Base-by-base conservation (phyloP, 1,284 basidiomycete species). In the Rhodofomes roseus region DNA sequence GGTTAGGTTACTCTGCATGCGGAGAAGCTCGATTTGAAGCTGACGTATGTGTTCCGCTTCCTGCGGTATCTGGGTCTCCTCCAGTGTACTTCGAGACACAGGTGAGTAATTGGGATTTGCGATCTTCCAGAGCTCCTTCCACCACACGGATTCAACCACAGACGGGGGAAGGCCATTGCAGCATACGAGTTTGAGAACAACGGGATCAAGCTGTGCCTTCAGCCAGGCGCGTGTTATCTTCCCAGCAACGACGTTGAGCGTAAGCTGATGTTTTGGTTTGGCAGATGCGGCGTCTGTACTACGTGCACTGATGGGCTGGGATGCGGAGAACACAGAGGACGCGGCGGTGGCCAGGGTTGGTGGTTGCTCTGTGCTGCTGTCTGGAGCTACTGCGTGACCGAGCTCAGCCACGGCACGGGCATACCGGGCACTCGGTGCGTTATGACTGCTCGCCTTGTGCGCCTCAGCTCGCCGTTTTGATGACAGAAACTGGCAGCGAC, bases 61-160 rank as follows among this genome's bases (percentile, higher is more conserved):
- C 43, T 59, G 31, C 4, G 63, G 63, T 41, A 64, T 60, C n/a
- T 56, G 46, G 4, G 34, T 34, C 14, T 62, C 61, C 7, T 20
- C 25, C 12, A 62, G 54, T 4, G 40, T 60, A 7, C 54, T 54
- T 36, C 63, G 31, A 5, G 63, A 64, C 2, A 62, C 57, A 9
- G 61, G 57, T 51, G 60, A 59, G 25, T 60, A 63, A 31, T 23
- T 48, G 5, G 63, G 59, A 44, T 60, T 51, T 14, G 53, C 52
- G 12, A 61, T 59, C 36, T 37, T 43, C 9, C 62, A 53, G 22
- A 63, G 59, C 44, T 63, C 58, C 52, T 61, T 60, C 66, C 66
- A 68, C 43, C 65, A 62, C 11, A 57, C 34, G 4, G 64, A 63
- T 12, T 63, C 66, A 23, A 65, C 44, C 11, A 65, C 57, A 4